phyloP scores from a whole-genome alignment of 2,329 filamentous ascomycete species.

The Talaromyces sp. region DNA sequence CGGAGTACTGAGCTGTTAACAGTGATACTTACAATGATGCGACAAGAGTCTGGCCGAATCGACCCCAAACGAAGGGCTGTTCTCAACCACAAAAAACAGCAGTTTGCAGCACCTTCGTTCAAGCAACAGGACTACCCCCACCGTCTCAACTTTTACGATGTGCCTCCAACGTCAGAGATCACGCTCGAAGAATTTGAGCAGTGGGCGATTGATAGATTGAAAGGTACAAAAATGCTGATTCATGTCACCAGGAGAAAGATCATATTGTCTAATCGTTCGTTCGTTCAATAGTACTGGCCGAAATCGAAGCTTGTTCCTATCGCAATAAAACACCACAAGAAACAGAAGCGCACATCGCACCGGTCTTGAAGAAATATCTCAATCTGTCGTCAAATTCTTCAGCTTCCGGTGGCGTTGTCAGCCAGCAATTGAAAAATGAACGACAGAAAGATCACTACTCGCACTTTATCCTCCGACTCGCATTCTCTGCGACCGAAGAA shows the following conservation, averaged over 20 bases:
- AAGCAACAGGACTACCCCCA: slow-evolving; percentile 75
- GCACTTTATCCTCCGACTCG: slow-evolving; percentile 91
- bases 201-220: slow-evolving; percentile 91
- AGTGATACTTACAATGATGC: slow-evolving; percentile 36
- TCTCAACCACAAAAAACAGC: slow-evolving; percentile 76
- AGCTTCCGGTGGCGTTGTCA: slow-evolving; percentile 46
- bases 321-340: slow-evolving; percentile 83
- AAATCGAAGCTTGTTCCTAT: slow-evolving; percentile 86
- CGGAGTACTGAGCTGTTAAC: background rate
- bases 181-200: slow-evolving; percentile 97
- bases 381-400: slow-evolving; percentile 74
- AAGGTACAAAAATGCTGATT: slow-evolving; percentile 53
- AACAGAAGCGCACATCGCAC: slow-evolving; percentile 76
- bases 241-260: background rate
- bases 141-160: slow-evolving; percentile 86
- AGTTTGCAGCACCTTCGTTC: slow-evolving; percentile 75
- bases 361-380: slow-evolving; percentile 81
- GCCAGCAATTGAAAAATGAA: slow-evolving; percentile 61
- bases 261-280: slow-evolving; percentile 19
- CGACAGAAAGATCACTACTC: slow-evolving; percentile 95
- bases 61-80: slow-evolving; percentile 70
- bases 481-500: slow-evolving; percentile 89
- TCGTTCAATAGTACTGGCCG: slow-evolving; percentile 34
- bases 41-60: slow-evolving; percentile 42
- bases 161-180: slow-evolving; percentile 87